A percentile compares a stretch with the other conserved stretches of the same genome.
Conservation (phyloP, 106 monocot genomes). For the Platanthera zijinensis region DNA sequence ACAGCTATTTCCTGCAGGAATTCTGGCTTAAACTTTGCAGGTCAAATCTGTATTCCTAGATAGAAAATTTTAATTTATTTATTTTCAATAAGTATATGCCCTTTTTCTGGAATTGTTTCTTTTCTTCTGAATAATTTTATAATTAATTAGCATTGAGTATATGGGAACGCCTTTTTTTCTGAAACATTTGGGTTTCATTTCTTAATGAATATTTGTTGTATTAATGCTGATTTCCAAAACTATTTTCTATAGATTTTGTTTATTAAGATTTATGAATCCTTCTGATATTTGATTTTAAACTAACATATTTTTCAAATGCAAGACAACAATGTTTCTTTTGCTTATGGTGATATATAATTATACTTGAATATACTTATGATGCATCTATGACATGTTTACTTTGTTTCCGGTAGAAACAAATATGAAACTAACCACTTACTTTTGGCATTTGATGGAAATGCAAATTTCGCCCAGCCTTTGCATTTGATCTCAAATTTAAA, state of each 20-base stretch:
- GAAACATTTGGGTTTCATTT: not conserved
- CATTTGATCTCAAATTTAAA: not conserved
- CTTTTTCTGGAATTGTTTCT: not conserved
- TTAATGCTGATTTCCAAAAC: not conserved
- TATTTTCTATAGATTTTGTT: not conserved
- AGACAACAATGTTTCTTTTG: not conserved
- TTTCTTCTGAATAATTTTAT: not conserved
- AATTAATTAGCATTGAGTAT: not conserved
- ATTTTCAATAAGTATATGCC: not conserved
- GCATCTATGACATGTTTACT: not conserved
- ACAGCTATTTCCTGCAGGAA: slow-evolving; percentile 80
- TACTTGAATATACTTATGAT: not conserved
- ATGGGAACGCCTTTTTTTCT: not conserved
- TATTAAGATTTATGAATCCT: not conserved
- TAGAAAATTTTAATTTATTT: not conserved
- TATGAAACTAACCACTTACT: not conserved
- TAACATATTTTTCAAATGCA: not conserved
- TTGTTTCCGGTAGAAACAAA: not conserved
- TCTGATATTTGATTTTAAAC: not conserved
- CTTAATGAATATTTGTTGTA: not conserved
- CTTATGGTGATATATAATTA: not conserved
- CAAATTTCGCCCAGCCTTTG: not conserved
- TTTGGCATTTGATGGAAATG: not conserved
- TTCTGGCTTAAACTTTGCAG: slow-evolving; percentile 76
- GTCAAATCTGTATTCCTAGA: slow-evolving; percentile 19